Conservation (phyloP, 1,284 basidiomycete species). For the Fereydounia khargensis region DNA sequence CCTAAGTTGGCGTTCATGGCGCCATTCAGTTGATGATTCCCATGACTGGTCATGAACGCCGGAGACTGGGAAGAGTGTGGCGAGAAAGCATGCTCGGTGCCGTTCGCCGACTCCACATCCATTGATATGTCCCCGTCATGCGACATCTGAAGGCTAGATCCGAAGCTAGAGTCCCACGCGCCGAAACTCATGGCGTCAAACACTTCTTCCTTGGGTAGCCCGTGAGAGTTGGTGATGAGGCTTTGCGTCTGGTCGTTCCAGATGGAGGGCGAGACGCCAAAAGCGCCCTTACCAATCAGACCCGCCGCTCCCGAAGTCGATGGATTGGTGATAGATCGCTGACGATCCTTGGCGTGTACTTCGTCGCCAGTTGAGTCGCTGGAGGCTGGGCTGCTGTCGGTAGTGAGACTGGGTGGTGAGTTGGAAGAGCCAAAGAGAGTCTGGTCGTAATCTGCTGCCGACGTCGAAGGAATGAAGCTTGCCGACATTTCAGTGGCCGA, state of each 20-base stretch:
- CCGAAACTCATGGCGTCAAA: constrained; percentile 23
- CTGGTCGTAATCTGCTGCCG: no score
- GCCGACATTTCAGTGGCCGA: constrained; percentile 28
- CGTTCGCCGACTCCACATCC: constrained; percentile 30
- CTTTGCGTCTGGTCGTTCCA: constrained; percentile 14
- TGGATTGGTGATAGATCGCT: neutral
- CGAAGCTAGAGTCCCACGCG: constrained; percentile 20
- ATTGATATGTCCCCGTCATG: constrained; percentile 26
- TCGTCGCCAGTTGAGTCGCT: constrained; percentile 33
- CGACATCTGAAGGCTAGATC: constrained; percentile 4
- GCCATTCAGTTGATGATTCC: neutral
- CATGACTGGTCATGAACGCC: constrained; percentile 1
- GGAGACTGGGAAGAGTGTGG: constrained; percentile 29
- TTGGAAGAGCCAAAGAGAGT: constrained; percentile 10
- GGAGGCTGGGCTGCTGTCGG: constrained; percentile 24
- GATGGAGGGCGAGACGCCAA: constrained; percentile 13
- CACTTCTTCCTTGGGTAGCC: neutral
- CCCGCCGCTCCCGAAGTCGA: neutral
- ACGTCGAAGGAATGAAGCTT: constrained; percentile 7
- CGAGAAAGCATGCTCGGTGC: constrained; percentile 31
- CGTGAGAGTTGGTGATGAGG: constrained; percentile 7
- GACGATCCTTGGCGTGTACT: neutral
- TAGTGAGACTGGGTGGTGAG: constrained; percentile 28
- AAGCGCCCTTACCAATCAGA: neutral
- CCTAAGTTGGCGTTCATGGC: neutral